A percentile compares a stretch with the other conserved stretches of the same genome.
Conservation (phyloP, 1,139 yeast species). For the Yamadazyma oceani region DNA sequence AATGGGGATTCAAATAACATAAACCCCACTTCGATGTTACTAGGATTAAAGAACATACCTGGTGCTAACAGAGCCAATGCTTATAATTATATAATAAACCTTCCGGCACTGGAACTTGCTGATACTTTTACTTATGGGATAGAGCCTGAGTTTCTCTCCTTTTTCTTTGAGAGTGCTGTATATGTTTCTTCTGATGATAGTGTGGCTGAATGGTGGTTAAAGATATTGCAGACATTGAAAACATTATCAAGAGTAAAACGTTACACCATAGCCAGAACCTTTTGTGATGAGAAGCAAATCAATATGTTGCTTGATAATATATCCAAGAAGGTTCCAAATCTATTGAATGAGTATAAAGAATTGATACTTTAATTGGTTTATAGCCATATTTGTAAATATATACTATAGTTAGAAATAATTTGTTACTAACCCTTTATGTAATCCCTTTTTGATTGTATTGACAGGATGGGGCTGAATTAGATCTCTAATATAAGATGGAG, state of each 20-base stretch:
- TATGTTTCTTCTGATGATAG: constrained; percentile 17
- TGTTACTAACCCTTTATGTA: constrained; percentile 23
- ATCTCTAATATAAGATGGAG: constrained; percentile 34
- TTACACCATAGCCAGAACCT: constrained; percentile 24
- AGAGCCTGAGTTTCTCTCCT: constrained; percentile 56
- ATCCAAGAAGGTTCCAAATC: constrained; percentile 6
- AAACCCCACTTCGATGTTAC: constrained; percentile 34
- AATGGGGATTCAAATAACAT: constrained; percentile 17
- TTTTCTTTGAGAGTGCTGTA: constrained; percentile 48
- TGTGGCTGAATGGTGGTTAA: constrained; percentile 20
- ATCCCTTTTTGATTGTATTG: constrained; percentile 35
- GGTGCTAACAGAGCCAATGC: constrained; percentile 30
- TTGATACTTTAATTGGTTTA: constrained; percentile 4
- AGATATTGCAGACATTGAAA: constrained; percentile 18
- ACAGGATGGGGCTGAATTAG: constrained; percentile 45
- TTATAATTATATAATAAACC: constrained; percentile 39
- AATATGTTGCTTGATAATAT: constrained; percentile 15
- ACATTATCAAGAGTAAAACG: constrained; percentile 26
- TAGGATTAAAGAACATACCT: constrained; percentile 28
- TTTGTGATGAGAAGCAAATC: constrained; percentile 17
- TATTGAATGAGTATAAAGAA: constrained; percentile 5
- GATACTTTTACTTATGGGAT: constrained; percentile 51
- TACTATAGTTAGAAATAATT: constrained; percentile 7
- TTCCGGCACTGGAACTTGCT: constrained; percentile 28
- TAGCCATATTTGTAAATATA: background rate